These are phyloP conservation scores for Chrysanthemum makinoi DNA, from an alignment of 129 eudicot species.

Conservation along the genomic window DNA sequence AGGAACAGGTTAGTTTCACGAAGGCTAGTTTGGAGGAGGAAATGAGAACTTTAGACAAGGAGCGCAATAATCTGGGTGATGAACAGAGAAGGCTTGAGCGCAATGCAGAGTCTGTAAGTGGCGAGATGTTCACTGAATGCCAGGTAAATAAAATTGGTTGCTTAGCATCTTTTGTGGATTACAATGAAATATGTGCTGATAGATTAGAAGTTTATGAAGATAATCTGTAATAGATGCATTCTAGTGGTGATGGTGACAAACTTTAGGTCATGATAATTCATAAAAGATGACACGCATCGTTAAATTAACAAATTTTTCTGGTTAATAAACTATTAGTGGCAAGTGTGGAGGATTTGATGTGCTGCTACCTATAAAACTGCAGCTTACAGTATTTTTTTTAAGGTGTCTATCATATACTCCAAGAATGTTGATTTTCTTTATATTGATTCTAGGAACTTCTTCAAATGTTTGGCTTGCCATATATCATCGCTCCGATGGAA, in stretches of 20 bases:
- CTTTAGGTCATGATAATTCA: no score
- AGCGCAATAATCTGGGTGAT: conserved; percentile 51
- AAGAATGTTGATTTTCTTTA: conserved; percentile 1
- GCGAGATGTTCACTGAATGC: conserved; percentile 96
- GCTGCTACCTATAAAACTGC: no score
- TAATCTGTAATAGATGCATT: background rate
- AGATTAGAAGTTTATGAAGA: background rate
- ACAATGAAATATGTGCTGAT: background rate
- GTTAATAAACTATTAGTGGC: no score
- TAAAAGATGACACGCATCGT: no score
- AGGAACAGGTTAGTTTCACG: conserved; percentile 38
- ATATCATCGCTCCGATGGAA: conserved; percentile 97
- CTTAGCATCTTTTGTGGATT: conserved; percentile 18
- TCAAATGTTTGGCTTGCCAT: conserved; percentile 99
- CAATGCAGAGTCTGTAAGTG: conserved; percentile 82
- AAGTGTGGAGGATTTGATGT: no score
- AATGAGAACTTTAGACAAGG: conserved; percentile 55
- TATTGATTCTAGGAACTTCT: conserved; percentile 70
- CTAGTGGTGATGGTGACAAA: no score
- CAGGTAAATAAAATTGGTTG: conserved; percentile 51
- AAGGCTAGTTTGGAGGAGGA: conserved; percentile 67
- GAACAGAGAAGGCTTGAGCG: conserved; percentile 91
- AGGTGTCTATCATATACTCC: background rate
- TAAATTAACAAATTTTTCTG: no score
- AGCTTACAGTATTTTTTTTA: no score